Evolutionary conservation across 2,329 filamentous ascomycete species (phyloP).

Genomic region (Cytospora mali): DNA sequence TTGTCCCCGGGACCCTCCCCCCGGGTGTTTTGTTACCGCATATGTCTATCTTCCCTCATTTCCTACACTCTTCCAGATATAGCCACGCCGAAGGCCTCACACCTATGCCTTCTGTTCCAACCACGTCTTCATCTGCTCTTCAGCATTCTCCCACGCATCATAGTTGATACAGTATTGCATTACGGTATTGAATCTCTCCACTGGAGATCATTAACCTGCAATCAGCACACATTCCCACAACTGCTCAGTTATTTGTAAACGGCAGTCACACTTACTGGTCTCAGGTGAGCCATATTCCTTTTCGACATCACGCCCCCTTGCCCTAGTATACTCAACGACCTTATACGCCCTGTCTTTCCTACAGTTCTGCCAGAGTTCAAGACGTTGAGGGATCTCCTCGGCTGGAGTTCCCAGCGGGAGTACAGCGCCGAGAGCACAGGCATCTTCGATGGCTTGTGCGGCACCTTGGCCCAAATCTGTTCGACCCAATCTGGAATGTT

Average conservation of each 20-base stretch:
- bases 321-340: constrained; percentile 15
- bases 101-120: background rate
- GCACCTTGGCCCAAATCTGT: constrained; percentile 28
- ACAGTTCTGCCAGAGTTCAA: constrained; percentile 23
- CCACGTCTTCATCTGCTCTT: constrained; percentile 20
- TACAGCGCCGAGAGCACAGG: constrained; percentile 16
- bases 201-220: background rate
- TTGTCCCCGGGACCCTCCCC: too few relatives aligned
- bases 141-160: constrained; percentile 21
- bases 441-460: constrained; percentile 26
- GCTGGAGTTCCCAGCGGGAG: constrained; percentile 9
- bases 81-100: too few relatives aligned
- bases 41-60: background rate
- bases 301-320: constrained; percentile 2
- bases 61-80: too few relatives aligned
- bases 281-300: constrained; percentile 9
- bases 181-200: constrained; percentile 13
- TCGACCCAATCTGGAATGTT: background rate
- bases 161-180: constrained; percentile 19
- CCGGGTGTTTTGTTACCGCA: too few relatives aligned
- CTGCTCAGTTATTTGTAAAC: background rate
- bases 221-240: background rate
- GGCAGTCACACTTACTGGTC: constrained; percentile 11
- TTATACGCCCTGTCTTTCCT: constrained; percentile 14
- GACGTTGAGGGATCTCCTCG: constrained; percentile 9